Conservation (phyloP, 305 asterid species). For the Ruellia speciosa region DNA sequence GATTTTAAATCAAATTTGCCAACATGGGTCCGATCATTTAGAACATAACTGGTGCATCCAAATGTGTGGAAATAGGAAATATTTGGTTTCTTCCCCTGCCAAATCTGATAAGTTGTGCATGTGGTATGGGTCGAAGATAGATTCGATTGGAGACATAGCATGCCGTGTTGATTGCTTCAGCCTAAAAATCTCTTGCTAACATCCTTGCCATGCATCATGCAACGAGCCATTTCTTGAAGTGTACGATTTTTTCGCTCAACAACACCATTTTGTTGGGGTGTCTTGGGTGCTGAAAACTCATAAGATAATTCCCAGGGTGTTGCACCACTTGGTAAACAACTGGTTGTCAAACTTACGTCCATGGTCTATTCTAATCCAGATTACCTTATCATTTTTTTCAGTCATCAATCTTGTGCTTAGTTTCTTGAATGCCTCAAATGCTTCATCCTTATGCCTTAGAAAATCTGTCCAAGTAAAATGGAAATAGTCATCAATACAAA, state of each 20-base stretch:
- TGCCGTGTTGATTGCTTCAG: not conserved
- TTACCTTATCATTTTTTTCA: no score
- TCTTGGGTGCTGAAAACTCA: no score
- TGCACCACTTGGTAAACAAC: no score
- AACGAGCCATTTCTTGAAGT: not conserved
- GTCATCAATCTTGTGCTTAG: no score
- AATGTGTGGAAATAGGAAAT: not conserved
- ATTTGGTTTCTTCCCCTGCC: not conserved
- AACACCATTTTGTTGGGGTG: no score
- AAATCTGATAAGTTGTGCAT: not conserved
- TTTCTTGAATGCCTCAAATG: no score
- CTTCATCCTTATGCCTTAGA: no score
- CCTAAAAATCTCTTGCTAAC: not conserved
- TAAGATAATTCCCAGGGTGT: no score
- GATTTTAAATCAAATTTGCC: not conserved
- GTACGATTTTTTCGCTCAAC: not conserved
- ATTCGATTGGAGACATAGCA: not conserved
- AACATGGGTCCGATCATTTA: not conserved
- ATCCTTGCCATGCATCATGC: not conserved
- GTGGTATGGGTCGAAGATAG: not conserved
- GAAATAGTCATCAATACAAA: no score
- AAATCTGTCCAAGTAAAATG: no score
- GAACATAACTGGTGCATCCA: not conserved
- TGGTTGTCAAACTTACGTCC: no score
- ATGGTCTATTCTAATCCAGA: no score